Base-by-base conservation (phyloP, 495 filamentous ascomycete genomes). In the Aspergillus diversus region DNA sequence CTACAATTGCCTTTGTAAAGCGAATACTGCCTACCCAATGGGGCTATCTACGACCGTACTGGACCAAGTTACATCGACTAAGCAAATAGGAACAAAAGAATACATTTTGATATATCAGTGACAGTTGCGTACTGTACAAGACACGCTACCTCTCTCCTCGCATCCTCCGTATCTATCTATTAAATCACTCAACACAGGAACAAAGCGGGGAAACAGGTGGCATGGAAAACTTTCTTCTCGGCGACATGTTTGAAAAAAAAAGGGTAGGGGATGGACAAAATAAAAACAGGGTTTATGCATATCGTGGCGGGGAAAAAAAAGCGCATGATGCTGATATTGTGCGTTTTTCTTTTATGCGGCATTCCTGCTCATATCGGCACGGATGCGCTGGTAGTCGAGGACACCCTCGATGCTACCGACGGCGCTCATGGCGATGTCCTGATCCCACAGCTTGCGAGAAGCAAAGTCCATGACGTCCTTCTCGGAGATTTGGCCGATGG, bases 391-490 rank as follows among this genome's bases (percentile, higher is more conserved):
- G 82, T 98, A 99, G 79, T 97, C 93, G 63, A 97, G 74, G 72
- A 90, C 77, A 68, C 90, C 96, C 83, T 98, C 94, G 73, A 98
- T 91, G 77, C 86, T 88, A 59, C 95, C 95, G 56, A 98, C 88
- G 13, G 96, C 96, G 70, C 86, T 91, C 76, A 99, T 83, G 63
- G 96, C 95, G 59, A 99, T 76, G 76, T 99, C 95, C 79, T 94
- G 90, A 79, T 99, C 95, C 95, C 95, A 99, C 55, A 99, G 78
- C 76, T 90, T 96, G 76, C 84, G 84, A 77, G 87, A 85, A 66
- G 93, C 93, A 75, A 98, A 99, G 66, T 89, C 85, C 88, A 96
- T 96, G 52, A 99, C 92, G 66, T 99, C 93, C 87, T 97, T 96
- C 83, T 91, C 92, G 57, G 94, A 94, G 70, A 99, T 91, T 60